Evolutionary conservation across 768 basidiomycete genomes (phyloP).

Genomic region (Pseudohyphozyma bogoriensis): DNA sequence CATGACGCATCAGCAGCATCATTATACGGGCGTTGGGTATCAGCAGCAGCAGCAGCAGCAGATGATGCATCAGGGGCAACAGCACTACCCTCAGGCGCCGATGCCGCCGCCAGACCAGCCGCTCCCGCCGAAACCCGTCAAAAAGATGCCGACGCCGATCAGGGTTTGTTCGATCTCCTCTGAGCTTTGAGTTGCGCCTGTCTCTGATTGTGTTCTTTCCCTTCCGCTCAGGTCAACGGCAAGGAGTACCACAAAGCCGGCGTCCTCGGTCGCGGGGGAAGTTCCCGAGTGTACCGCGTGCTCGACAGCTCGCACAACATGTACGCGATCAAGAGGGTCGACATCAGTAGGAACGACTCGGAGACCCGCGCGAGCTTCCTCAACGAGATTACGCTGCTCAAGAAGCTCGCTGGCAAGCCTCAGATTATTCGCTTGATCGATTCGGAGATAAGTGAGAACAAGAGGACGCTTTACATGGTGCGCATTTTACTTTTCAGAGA

Average conservation of each 20-base stretch:
- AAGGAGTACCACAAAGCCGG: slow-evolving; percentile 30
- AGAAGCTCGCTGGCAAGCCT: slow-evolving; percentile 85
- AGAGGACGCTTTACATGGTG: slow-evolving; percentile 52
- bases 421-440: slow-evolving; percentile 86
- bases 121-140: neutral
- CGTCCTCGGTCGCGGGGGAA: slow-evolving; percentile 77
- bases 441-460: slow-evolving; percentile 73
- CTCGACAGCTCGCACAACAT: slow-evolving; percentile 65
- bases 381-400: slow-evolving; percentile 89
- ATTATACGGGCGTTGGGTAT: slow-evolving; percentile 12
- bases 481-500: slow-evolving; percentile 5
- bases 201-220: neutral
- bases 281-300: slow-evolving; percentile 90
- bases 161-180: slow-evolving; percentile 2
- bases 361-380: slow-evolving; percentile 87
- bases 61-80: slow-evolving; percentile 13
- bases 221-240: slow-evolving; percentile 26
- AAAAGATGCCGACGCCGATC: neutral
- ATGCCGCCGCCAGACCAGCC: neutral
- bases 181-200: neutral
- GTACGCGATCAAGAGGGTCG: slow-evolving; percentile 84
- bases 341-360: slow-evolving; percentile 67
- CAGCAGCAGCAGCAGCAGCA: slow-evolving; percentile 10
- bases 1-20: slow-evolving; percentile 20
- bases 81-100: slow-evolving; percentile 3